Base-by-base conservation (phyloP, 345 rosid species). In the Syzygium aromaticum region DNA sequence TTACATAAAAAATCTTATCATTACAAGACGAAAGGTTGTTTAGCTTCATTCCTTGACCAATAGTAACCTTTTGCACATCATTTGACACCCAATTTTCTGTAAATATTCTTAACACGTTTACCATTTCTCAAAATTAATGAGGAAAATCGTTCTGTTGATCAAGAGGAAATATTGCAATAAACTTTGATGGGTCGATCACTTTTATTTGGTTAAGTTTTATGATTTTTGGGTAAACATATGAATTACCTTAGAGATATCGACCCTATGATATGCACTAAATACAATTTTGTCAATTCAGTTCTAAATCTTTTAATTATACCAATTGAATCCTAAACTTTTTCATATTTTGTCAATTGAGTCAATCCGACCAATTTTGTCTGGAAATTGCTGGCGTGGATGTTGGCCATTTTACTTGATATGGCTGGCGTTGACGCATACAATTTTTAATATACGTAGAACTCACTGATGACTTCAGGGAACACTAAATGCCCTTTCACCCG, bases 391-490 rank as follows among this genome's bases (percentile, higher is more conserved):
- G 4, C 43, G 43, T 40, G 43, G 43, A 40, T 6, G 43, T 1
- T 6, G 6, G 6, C 6, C 43, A 0, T 40, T 6, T 40, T 40
- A 40, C 6, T 1, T 40, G 43, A 1, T 6, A 40, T 1, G 43
- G 6, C 6, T 6, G 6, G 1, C 6, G 43, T 1, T 40, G 6
- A 40, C 6, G 6, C 43, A 4, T 0, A 5, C 6, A 40, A 40
- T 40, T 30, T 30, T 17, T 16, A 22, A 15, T 30, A 64, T 23
- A 30, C 77, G 3, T 16, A 6, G 23, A 30, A 16, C 77, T 64
- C 43, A n/a, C 6, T 1, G 22, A 64, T 64, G 43, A 8, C 16
- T 30, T 30, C 43, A 0, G 43, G 43, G 30, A 64, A 16, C 23
- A 64, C 77, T 8, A 3, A 9, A 16, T 64, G 23, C 43, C 77